Percentiles rank a stretch among this genome's conserved stretches.
These are phyloP conservation scores for Linnemannia zychae DNA, from an alignment of 192 early-diverging fungal genomes.

Conservation along the genomic window DNA sequence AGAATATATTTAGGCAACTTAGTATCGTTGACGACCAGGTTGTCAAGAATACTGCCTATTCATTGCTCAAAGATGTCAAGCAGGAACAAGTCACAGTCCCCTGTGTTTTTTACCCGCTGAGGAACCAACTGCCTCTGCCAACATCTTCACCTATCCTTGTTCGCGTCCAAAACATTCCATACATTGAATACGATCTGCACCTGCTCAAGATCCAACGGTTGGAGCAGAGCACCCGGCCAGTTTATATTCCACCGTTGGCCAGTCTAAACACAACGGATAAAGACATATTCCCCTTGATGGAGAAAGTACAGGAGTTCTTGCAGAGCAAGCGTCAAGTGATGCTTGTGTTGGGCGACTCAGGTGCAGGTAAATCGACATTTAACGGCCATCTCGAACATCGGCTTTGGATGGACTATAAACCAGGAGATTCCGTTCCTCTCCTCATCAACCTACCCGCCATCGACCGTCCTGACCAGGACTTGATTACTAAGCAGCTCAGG, in stretches of 20 bases:
- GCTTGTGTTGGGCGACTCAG: neutral
- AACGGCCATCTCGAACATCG: neutral
- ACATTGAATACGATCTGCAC: neutral
- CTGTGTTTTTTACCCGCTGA: neutral
- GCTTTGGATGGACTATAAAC: neutral
- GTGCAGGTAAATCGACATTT: conserved; percentile 12
- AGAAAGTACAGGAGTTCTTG: neutral
- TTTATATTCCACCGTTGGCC: conserved; percentile 8
- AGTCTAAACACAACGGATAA: neutral
- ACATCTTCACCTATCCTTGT: neutral
- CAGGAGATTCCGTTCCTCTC: neutral
- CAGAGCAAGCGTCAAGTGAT: neutral
- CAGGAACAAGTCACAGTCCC: neutral
- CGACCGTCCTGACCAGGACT: neutral
- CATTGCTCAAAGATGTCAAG: too few species aligned
- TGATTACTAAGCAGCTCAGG: neutral
- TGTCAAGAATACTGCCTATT: neutral
- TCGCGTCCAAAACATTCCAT: neutral
- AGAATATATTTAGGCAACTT: neutral
- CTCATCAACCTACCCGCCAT: conserved; percentile 2
- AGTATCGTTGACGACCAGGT: neutral
- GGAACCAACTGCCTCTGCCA: neutral
- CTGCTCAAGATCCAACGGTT: neutral
- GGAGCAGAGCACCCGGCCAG: neutral
- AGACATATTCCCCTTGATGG: neutral